A percentile compares a stretch with the other conserved stretches of the same genome.
Conservation (phyloP, 257 asterid genomes). For the Nemophila menziesii region DNA sequence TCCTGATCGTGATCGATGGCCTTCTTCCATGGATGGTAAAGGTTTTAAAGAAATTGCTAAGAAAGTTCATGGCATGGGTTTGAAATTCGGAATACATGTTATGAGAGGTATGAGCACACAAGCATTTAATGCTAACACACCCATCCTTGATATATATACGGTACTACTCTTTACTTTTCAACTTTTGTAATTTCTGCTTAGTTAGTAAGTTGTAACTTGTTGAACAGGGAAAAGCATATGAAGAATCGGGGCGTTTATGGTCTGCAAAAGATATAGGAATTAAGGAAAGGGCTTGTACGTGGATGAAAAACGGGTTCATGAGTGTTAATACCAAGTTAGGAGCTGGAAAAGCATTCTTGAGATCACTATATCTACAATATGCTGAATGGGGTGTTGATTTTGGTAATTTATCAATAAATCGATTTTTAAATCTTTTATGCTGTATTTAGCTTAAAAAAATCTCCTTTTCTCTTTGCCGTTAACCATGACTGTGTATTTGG, state of each 20-base stretch:
- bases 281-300: slow-evolving; percentile 61
- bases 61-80: slow-evolving; percentile 69
- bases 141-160: slow-evolving; percentile 58
- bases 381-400: slow-evolving; percentile 95
- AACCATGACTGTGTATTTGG: slow-evolving; percentile 94
- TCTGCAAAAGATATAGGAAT: slow-evolving; percentile 69
- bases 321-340: slow-evolving; percentile 62
- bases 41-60: slow-evolving; percentile 64
- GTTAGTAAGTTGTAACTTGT: neutral
- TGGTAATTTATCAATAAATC: too few relatives aligned
- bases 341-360: slow-evolving; percentile 86
- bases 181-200: neutral
- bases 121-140: slow-evolving; percentile 71
- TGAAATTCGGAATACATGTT: slow-evolving; percentile 92
- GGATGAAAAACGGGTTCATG: slow-evolving; percentile 96
- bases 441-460: neutral
- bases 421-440: neutral
- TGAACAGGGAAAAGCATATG: slow-evolving; percentile 62
- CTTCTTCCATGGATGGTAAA: slow-evolving; percentile 63
- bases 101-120: slow-evolving; percentile 91
- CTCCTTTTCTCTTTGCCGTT: slow-evolving; percentile 36
- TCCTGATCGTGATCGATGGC: slow-evolving; percentile 91
- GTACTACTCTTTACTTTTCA: slow-evolving; percentile 20
- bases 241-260: slow-evolving; percentile 62
- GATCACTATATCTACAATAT: slow-evolving; percentile 86